Base-by-base conservation (phyloP, 768 basidiomycete genomes). In the Suillus paluster region DNA sequence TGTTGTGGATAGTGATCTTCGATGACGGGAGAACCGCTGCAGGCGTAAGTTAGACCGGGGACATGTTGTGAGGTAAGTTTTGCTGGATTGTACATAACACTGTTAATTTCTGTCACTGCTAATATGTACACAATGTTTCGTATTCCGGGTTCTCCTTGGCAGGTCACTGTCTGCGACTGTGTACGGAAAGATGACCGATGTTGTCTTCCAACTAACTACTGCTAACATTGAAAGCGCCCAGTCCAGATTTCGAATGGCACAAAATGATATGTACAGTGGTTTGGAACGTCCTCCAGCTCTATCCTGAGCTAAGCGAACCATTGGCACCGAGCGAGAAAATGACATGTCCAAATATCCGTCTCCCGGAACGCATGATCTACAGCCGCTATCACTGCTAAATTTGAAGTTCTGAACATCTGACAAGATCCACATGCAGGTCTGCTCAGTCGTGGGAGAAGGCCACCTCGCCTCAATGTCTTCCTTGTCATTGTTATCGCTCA, bases 1-100 rank as follows among this genome's bases (percentile, higher is more conserved):
- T 96, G 95, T 70, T 73, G 81, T 66, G 91, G 90, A 3, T 92
- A 91, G 75, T 75, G 0, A 81, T 94, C 0, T 45, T 12, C 45
- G 10, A 23, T 12, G 45, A 45, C 45, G 45, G 45, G 21, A 23
- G 45, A 23, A 5, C 21, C 21, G 21, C 45, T 21, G 21, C 21
- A 23, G 2, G 45, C 5, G 17, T 23, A 45, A 23, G 10, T 45
- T 45, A n/a, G 42, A 44, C 10, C 9, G 44, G 44, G 21, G 9
- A 45, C 11, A 21, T 44, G n/a, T n/a, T 30, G 41, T 9, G 19
- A 42, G 4, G 19, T 6, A 21, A 45, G 21, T 23, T n/a, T 45
- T 23, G n/a, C 21, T 45, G 44, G 21, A 11, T 12, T 45, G n/a
- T 21, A 11, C n/a, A 45, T 45, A 7, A n/a, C 23, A 11, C 10